Base-by-base conservation (phyloP, 1,139 yeast species). In the Kodamaea sp. region DNA sequence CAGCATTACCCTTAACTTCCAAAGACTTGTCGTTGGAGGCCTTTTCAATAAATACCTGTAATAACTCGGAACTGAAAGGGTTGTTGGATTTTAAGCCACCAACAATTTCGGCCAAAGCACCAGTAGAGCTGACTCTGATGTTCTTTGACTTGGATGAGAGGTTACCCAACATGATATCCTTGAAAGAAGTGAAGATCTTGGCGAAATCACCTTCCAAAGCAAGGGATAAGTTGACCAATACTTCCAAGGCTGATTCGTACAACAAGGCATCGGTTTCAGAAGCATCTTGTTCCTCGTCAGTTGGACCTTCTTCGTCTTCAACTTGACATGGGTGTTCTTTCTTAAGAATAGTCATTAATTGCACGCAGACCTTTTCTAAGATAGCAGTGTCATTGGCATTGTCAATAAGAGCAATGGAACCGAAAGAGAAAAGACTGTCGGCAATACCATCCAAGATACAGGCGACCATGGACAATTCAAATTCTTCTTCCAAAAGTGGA, bases 1-100 rank as follows among this genome's bases (percentile, higher is more conserved):
- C 97, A 37, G 97, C 94, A 53, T 89, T 87, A 50, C 96, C 92
- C 66, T 92, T 83, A 38, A 89, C 97, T 57, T 89, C 96, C 48
- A 85, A 73, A 18, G 94, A 83, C 51, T 80, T 76, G 61, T 92
- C 98, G 46, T 75, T 73, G 42, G 82, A 70, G 44, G 92, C 73
- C 50, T 85, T 81, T 42, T 77, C 75, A 37, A 76, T 70, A 55
- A 92, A 81, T 16, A 83, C 70, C 55, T 81, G 78, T 52, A 89
- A 66, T 51, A 92, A 70, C 48, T 84, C 87, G 46, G 78, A 77
- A 32, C 83, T 66, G 64, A 70, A 82, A 42, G 86, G 85, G 51
- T 87, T 80, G 44, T 77, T 61, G 25, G 71, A 59, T 57, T 83
- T 81, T 71, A 92, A 70, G 38, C 94, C 94, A 38, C 77, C 76